Percentiles rank a stretch among this genome's conserved stretches.
Evolutionary conservation across 306 rosid genomes (phyloP).

Genomic region (Aeschynomene evenia): DNA sequence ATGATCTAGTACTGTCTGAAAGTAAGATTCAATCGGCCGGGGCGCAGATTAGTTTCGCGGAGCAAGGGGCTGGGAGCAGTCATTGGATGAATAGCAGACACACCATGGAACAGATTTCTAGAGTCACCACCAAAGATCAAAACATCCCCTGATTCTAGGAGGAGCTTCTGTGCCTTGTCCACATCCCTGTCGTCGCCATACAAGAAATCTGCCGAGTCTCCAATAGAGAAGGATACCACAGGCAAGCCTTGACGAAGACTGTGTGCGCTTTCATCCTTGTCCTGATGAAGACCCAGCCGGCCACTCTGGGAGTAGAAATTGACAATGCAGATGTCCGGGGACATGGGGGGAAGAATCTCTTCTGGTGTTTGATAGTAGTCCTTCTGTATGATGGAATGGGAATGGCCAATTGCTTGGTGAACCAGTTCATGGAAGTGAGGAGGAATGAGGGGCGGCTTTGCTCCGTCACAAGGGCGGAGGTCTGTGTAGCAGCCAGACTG

Average conservation of each 20-base stretch:
- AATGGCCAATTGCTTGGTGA: constrained; percentile 42
- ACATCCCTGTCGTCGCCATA: constrained; percentile 49
- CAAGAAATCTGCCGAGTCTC: constrained; percentile 71
- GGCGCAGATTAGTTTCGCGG: constrained; percentile 45
- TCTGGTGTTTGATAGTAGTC: constrained; percentile 9
- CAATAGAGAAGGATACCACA: constrained; percentile 85
- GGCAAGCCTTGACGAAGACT: constrained; percentile 50
- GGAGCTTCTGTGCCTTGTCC: constrained; percentile 40
- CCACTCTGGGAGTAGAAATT: constrained; percentile 64
- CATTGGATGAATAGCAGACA: constrained; percentile 35
- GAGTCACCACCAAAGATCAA: constrained; percentile 79
- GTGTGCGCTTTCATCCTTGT: constrained; percentile 66
- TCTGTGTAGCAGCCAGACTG: constrained; percentile 44
- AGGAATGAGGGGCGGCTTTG: constrained; percentile 57
- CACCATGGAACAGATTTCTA: constrained; percentile 73
- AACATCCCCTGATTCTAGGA: constrained; percentile 74
- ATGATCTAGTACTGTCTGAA: constrained; percentile 54
- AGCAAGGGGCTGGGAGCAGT: constrained; percentile 56
- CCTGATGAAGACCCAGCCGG: constrained; percentile 84
- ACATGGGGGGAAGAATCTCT: constrained; percentile 41
- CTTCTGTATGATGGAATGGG: constrained; percentile 30
- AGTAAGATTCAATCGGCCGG: constrained; percentile 82
- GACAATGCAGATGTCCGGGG: constrained; percentile 66
- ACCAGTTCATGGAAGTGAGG: constrained; percentile 40
- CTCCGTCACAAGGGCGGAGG: constrained; percentile 48